Evolutionary conservation across 345 rosid genomes (phyloP).

Genomic region (Boechera stricta): DNA sequence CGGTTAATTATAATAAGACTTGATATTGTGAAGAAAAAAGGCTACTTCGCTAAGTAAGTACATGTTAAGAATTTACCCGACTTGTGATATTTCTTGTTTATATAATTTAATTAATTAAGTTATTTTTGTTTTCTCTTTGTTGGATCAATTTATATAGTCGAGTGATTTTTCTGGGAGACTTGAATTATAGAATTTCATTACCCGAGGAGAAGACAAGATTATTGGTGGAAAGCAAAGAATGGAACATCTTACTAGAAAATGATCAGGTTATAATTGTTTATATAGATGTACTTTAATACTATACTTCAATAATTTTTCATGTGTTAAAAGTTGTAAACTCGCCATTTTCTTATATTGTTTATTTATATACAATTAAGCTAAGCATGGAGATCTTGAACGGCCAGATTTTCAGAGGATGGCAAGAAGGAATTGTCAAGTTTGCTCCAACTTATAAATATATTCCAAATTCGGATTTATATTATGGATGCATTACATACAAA

Average conservation of each 20-base stretch:
- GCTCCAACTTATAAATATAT: slow-evolving; percentile 84
- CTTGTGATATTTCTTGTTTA: slow-evolving; percentile 9
- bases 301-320: background rate
- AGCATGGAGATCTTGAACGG: slow-evolving; percentile 65
- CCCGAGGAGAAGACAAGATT: slow-evolving; percentile 62
- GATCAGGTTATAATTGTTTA: slow-evolving; percentile 62
- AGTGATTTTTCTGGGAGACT: slow-evolving; percentile 75
- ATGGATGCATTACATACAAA: slow-evolving; percentile 56
- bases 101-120: background rate
- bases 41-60: slow-evolving; percentile 28
- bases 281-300: background rate
- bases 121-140: slow-evolving; percentile 10
- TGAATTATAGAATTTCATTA: slow-evolving; percentile 78
- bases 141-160: slow-evolving; percentile 52
- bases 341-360: slow-evolving; percentile 5
- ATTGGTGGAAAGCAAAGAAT: slow-evolving; percentile 63
- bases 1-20: slow-evolving; percentile 3
- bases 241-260: slow-evolving; percentile 61
- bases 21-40: slow-evolving; percentile 12
- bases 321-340: slow-evolving; percentile 4
- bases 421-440: slow-evolving; percentile 67
- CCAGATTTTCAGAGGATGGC: slow-evolving; percentile 65
- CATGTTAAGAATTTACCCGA: slow-evolving; percentile 25
- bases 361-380: slow-evolving; percentile 51
- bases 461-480: slow-evolving; percentile 65